Evolutionary conservation across 2,329 filamentous ascomycete species (phyloP).

Genomic region (Pyrenophora seminiperda): DNA sequence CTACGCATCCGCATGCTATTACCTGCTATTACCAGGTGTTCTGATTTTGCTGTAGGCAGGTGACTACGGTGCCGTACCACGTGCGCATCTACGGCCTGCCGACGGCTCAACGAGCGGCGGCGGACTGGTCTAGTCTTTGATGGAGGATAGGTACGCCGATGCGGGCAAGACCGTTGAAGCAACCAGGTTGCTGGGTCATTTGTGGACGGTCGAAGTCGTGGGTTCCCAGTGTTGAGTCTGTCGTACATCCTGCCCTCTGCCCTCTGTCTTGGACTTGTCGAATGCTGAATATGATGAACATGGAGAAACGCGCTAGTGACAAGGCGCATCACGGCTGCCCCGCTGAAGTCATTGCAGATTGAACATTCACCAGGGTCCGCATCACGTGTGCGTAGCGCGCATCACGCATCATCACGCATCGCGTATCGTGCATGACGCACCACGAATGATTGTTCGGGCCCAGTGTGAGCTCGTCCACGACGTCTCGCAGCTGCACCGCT

Average conservation of each 20-base stretch:
- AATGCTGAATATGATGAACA: not conserved
- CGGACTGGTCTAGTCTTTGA: too few relatives aligned
- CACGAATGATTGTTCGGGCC: not conserved
- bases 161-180: not conserved
- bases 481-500: not conserved
- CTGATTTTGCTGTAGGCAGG: too few relatives aligned
- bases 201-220: not conserved
- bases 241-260: not conserved
- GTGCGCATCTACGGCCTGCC: too few relatives aligned
- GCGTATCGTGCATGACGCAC: too few relatives aligned
- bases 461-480: not conserved
- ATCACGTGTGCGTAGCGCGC: not conserved
- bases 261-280: not conserved
- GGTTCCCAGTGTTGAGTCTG: not conserved
- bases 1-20: too few relatives aligned
- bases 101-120: too few relatives aligned
- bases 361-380: too few relatives aligned
- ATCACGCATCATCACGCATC: too few relatives aligned
- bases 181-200: conserved; percentile 5
- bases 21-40: too few relatives aligned
- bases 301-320: conserved; percentile 1
- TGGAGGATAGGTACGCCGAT: too few relatives aligned
- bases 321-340: conserved; percentile 5
- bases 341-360: conserved; percentile 23
- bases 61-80: too few relatives aligned